Percentiles rank a stretch among this genome's conserved stretches.
Conservation (phyloP, 495 filamentous ascomycete genomes). For the Neurospora terricola region DNA sequence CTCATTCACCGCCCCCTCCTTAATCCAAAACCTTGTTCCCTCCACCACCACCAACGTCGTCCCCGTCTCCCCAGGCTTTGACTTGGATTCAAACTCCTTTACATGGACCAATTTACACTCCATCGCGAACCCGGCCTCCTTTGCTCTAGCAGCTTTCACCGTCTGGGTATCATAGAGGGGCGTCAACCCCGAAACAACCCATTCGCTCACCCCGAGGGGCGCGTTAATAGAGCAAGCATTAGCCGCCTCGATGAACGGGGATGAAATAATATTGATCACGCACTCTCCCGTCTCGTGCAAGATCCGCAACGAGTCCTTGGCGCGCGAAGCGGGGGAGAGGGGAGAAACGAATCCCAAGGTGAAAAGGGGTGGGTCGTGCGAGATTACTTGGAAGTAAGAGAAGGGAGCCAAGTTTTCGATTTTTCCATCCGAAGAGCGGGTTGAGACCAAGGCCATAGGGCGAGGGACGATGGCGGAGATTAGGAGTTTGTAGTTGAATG, state of each 20-base stretch:
- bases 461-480: slow-evolving; percentile 81
- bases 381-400: slow-evolving; percentile 72
- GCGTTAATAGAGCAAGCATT: slow-evolving; percentile 71
- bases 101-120: slow-evolving; percentile 67
- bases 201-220: slow-evolving; percentile 72
- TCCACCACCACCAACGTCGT: slow-evolving; percentile 71
- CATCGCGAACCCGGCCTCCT: slow-evolving; percentile 71
- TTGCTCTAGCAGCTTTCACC: slow-evolving; percentile 64
- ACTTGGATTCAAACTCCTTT: slow-evolving; percentile 64
- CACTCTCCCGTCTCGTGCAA: slow-evolving; percentile 62
- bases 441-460: slow-evolving; percentile 53
- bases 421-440: slow-evolving; percentile 34
- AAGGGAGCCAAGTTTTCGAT: slow-evolving; percentile 72
- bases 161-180: slow-evolving; percentile 50
- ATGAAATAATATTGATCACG: slow-evolving; percentile 78
- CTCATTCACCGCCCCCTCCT: slow-evolving; percentile 81
- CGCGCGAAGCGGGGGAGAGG: slow-evolving; percentile 27
- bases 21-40: slow-evolving; percentile 77
- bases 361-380: slow-evolving; percentile 87
- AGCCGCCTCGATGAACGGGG: slow-evolving; percentile 80
- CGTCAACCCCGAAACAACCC: slow-evolving; percentile 58
- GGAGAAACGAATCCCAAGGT: slow-evolving; percentile 59
- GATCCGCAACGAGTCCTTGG: slow-evolving; percentile 74
- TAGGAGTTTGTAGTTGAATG: slow-evolving; percentile 84
- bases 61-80: slow-evolving; percentile 58